Percentiles rank a stretch among this genome's conserved stretches.
phyloP scores from a whole-genome alignment of 2,329 filamentous ascomycete genomes.

The Fusarium nelsonii region DNA sequence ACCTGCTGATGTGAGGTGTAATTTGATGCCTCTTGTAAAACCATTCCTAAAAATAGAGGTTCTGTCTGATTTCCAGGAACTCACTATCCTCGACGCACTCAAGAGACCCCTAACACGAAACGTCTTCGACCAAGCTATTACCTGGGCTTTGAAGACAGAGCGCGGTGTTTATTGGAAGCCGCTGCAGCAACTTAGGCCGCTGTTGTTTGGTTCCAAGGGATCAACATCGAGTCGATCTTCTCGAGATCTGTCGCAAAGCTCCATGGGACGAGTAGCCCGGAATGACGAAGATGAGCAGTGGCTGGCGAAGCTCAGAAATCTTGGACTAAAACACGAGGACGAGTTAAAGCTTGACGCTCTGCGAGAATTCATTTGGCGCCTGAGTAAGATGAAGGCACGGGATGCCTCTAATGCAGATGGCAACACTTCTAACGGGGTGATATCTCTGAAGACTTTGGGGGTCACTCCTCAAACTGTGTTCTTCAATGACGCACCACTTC shows the following conservation, averaged over 20 bases:
- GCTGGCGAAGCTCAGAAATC: conserved; percentile 85
- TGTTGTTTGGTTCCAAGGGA: conserved; percentile 72
- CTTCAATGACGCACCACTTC: conserved; percentile 81
- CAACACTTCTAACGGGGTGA: conserved; percentile 59
- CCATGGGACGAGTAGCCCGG: conserved; percentile 73
- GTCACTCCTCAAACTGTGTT: conserved; percentile 90
- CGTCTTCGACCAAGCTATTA: conserved; percentile 85
- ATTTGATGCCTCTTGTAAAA: conserved; percentile 81
- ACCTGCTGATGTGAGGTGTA: conserved; percentile 83
- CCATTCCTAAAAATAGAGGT: conserved; percentile 84
- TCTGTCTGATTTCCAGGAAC: conserved; percentile 74
- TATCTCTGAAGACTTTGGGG: conserved; percentile 79
- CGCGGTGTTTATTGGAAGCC: conserved; percentile 90
- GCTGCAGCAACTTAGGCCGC: conserved; percentile 72
- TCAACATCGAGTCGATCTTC: conserved; percentile 67
- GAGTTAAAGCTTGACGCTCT: conserved; percentile 90
- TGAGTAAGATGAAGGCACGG: conserved; percentile 77
- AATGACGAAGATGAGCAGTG: conserved; percentile 96
- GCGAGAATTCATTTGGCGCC: conserved; percentile 90
- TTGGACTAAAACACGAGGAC: conserved; percentile 85
- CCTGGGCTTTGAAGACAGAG: conserved; percentile 86
- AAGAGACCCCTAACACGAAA: conserved; percentile 83
- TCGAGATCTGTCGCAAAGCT: conserved; percentile 66
- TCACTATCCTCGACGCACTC: conserved; percentile 81
- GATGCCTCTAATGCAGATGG: conserved; percentile 56